Evolutionary conservation across 352 stramenopile species (phyloP), one percentile per base, ranked within the genome.

Genomic region (Thraustotheca clavata): DNA sequence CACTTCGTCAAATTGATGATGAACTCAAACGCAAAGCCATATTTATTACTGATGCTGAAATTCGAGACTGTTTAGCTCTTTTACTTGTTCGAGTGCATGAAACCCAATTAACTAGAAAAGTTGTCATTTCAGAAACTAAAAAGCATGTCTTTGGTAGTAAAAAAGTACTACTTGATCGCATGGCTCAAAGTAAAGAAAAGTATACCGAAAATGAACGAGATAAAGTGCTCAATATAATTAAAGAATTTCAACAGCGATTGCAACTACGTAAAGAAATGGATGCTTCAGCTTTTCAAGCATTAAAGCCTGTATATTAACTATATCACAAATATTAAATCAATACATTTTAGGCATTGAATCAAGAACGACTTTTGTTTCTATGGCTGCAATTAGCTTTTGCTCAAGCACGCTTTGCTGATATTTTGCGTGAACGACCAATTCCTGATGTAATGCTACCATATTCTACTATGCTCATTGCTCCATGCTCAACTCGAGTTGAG

Each of bases 1-100:
- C n/a, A 29, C 24, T 65, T 18, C 57, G 57, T 2, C 39, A 34
- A 1, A 26, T 65, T 8, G 57, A 50, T 20, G 57, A 65, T 24
- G 57, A 65, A n/a, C 12, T 65, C 6, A 65, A 65, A 46, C 57
- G 57, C 22, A n/a, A 29, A 12, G 18, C 24, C 38, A 32, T 65
- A 18, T 65, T 65, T 27, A 65, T 40, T 22, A 50, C 38, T n/a
- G 38, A 26, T 18, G 27, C n/a, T 1, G 57, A 65, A 27, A 54
- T 65, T 34, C 20, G 47, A 18, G 11, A 18, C 20, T 26, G 40
- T 9, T 34, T 65, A n/a, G 57, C 11, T 4, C 12, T 18, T n/a
- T 55, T 43, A n/a, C 14, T 65, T 9, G 29, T 12, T 12, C 57
- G 41, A 20, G 31, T 65, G 24, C 38, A 35, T 5, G 41, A 52